Conservation (phyloP, 2,329 filamentous ascomycete species). For the Helminthosporium solani region DNA sequence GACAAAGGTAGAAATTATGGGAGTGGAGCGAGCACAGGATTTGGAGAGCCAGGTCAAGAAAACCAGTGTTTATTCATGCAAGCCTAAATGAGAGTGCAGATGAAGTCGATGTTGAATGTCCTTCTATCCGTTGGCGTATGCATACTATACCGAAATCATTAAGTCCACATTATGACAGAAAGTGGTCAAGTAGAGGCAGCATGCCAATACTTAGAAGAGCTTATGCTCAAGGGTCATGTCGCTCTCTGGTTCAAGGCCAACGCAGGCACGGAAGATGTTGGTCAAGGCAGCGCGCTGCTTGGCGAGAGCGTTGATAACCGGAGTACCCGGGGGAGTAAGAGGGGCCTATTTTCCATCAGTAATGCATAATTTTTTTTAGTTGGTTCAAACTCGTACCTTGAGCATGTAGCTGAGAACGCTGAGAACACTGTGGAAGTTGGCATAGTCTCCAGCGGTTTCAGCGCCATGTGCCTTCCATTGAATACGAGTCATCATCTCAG, state of each 20-base stretch:
- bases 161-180: not conserved
- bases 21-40: not conserved
- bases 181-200: not conserved
- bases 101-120: constrained; percentile 3
- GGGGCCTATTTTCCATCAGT: constrained; percentile 63
- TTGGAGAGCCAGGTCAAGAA: not conserved
- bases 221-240: constrained; percentile 99
- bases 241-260: constrained; percentile 93
- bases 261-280: constrained; percentile 98
- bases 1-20: too few relatives aligned
- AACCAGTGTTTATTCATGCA: constrained; percentile 1
- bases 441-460: constrained; percentile 65
- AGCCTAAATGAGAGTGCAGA: constrained; percentile 6
- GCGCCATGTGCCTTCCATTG: constrained; percentile 71
- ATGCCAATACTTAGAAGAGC: constrained; percentile 60
- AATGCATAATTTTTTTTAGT: not conserved
- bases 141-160: not conserved
- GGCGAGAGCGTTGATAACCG: constrained; percentile 89
- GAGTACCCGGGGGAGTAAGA: constrained; percentile 88
- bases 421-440: constrained; percentile 94
- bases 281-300: constrained; percentile 94
- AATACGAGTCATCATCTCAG: constrained; percentile 98
- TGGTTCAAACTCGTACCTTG: constrained; percentile 50
- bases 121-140: not conserved
- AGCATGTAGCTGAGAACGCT: constrained; percentile 99